Evolutionary conservation across 1,284 basidiomycete genomes (phyloP).

Genomic region (Xanthoconium separans): DNA sequence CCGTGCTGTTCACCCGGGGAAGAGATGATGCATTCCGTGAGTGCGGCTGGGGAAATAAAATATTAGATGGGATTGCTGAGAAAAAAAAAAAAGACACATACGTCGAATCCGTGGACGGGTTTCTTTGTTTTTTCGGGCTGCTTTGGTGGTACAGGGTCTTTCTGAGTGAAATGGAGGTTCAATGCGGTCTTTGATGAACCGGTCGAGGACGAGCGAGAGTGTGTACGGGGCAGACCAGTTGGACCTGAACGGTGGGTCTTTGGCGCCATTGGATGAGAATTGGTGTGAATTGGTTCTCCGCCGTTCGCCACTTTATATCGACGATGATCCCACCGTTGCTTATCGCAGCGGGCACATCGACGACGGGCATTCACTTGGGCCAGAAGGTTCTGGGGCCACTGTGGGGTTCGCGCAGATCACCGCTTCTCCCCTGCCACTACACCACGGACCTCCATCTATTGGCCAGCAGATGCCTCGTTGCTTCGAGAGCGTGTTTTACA

Average conservation of each 20-base stretch:
- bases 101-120: constrained; percentile 43
- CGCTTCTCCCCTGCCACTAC: neutral
- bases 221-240: constrained; percentile 49
- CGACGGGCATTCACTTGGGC: neutral
- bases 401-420: constrained; percentile 11
- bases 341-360: constrained; percentile 10
- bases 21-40: constrained; percentile 38
- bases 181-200: constrained; percentile 52
- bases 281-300: constrained; percentile 33
- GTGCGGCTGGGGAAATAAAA: constrained; percentile 27
- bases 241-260: constrained; percentile 43
- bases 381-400: neutral
- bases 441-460: no score
- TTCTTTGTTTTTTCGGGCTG: constrained; percentile 53
- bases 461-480: no score
- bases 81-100: constrained; percentile 30
- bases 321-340: constrained; percentile 1
- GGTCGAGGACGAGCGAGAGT: constrained; percentile 60
- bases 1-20: constrained; percentile 47
- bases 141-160: constrained; percentile 46
- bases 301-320: constrained; percentile 22
- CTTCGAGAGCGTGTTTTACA: no score
- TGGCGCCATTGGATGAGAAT: constrained; percentile 41
- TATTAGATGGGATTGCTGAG: constrained; percentile 15
- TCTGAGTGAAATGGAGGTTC: constrained; percentile 68